Conservation (phyloP, 2,329 filamentous ascomycete genomes). For the Colletotrichum cuscutae region DNA sequence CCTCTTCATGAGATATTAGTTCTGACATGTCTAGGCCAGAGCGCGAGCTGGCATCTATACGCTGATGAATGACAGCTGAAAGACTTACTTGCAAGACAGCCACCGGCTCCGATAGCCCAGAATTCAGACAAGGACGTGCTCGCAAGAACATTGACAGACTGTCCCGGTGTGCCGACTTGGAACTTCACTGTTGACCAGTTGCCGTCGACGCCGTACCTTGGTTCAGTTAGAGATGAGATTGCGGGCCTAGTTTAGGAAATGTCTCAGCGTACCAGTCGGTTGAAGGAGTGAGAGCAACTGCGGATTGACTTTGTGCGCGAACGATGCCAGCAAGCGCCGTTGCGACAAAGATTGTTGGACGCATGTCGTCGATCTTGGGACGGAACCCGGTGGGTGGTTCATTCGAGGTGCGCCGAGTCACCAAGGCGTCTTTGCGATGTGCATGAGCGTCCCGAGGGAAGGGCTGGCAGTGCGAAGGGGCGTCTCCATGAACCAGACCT, state of each 20-base stretch:
- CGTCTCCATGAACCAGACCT: constrained; percentile 25
- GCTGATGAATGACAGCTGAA: neutral
- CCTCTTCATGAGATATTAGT: constrained; percentile 47
- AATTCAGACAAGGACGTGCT: constrained; percentile 78
- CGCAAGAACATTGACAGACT: constrained; percentile 56
- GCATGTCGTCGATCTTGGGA: constrained; percentile 24
- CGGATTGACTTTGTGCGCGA: constrained; percentile 28
- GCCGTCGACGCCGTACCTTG: constrained; percentile 74
- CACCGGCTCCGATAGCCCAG: constrained; percentile 72
- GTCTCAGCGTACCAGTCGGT: constrained; percentile 26
- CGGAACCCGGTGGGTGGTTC: constrained; percentile 10
- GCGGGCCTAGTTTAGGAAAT: neutral
- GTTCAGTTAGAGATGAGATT: constrained; percentile 29
- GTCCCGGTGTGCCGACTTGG: constrained; percentile 57
- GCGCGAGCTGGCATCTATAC: neutral
- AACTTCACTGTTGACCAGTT: constrained; percentile 78
- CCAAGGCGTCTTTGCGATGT: constrained; percentile 23
- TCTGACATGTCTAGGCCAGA: neutral
- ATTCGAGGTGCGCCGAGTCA: constrained; percentile 32
- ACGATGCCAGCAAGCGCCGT: constrained; percentile 25
- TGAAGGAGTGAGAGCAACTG: constrained; percentile 33
- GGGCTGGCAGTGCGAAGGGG: constrained; percentile 10
- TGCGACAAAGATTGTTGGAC: constrained; percentile 21
- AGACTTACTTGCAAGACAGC: constrained; percentile 61
- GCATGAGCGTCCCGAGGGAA: constrained; percentile 27